Percentiles rank a stretch among this genome's conserved stretches.
Conservation (phyloP, 257 asterid genomes). For the Solanum appendiculatum region DNA sequence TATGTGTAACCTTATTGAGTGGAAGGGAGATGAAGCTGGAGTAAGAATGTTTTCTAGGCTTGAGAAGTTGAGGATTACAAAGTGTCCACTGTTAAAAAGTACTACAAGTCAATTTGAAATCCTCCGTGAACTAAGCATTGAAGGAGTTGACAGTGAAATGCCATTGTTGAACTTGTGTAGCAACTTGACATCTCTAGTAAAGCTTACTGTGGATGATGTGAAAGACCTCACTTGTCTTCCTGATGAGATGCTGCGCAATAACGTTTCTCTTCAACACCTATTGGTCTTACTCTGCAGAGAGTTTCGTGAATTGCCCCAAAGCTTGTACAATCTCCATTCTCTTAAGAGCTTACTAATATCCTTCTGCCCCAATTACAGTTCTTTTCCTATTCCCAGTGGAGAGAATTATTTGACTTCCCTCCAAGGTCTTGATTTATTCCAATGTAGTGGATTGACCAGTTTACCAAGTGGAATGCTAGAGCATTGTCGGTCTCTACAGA, state of each 20-base stretch:
- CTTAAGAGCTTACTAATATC: background rate
- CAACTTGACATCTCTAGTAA: background rate
- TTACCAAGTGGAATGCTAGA: conserved; percentile 8
- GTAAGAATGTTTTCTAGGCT: conserved; percentile 10
- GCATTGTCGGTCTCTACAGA: background rate
- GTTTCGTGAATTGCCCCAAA: conserved; percentile 4
- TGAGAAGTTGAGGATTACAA: background rate
- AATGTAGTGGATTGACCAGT: background rate
- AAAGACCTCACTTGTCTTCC: background rate
- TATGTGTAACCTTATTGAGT: background rate
- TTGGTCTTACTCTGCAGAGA: background rate
- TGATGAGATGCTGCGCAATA: background rate
- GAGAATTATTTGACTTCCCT: background rate
- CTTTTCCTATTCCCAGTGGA: background rate
- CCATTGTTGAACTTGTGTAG: conserved; percentile 1
- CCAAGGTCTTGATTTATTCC: rapidly evolving
- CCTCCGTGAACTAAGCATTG: background rate
- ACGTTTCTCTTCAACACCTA: background rate
- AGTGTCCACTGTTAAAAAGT: background rate
- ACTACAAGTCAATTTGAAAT: conserved; percentile 18
- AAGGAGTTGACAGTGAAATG: background rate
- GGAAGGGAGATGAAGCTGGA: background rate
- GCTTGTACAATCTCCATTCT: background rate
- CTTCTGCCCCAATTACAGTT: background rate
- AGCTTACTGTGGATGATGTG: background rate